phyloP scores from a whole-genome alignment of 352 stramenopile genomes.

The Albugo laibachii region DNA sequence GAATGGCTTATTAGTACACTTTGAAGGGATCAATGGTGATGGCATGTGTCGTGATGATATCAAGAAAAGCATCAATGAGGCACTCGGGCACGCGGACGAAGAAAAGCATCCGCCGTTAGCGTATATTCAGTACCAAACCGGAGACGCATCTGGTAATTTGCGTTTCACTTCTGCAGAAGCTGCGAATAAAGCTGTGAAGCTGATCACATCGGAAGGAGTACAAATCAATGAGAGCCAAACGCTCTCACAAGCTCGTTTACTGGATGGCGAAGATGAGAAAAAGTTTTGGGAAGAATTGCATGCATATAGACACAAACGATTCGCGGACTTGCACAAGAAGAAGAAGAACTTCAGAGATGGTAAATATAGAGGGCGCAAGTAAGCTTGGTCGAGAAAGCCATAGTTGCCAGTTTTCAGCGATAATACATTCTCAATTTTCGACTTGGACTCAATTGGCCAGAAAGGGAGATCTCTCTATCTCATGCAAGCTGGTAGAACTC shows the following conservation, averaged over 20 bases:
- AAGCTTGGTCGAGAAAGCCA: no score
- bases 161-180: conserved; percentile 35
- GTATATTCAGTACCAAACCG: conserved; percentile 77
- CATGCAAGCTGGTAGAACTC: no score
- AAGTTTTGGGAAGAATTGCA: conserved; percentile 69
- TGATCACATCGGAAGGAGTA: conserved; percentile 36
- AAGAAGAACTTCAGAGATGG: neutral
- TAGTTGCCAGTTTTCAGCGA: no score
- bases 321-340: conserved; percentile 14
- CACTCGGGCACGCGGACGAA: conserved; percentile 35
- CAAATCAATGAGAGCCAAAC: conserved; percentile 55
- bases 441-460: no score
- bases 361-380: no score
- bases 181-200: conserved; percentile 34
- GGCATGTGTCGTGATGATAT: conserved; percentile 69
- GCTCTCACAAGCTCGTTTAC: conserved; percentile 23
- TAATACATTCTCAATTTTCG: no score
- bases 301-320: conserved; percentile 44
- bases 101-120: conserved; percentile 20
- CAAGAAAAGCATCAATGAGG: conserved; percentile 70
- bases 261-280: conserved; percentile 56
- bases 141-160: conserved; percentile 40
- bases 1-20: conserved; percentile 68
- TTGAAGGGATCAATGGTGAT: conserved; percentile 28
- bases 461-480: no score